Base-by-base conservation (phyloP, 2,329 filamentous ascomycete genomes). In the Cladosporium sp. region DNA sequence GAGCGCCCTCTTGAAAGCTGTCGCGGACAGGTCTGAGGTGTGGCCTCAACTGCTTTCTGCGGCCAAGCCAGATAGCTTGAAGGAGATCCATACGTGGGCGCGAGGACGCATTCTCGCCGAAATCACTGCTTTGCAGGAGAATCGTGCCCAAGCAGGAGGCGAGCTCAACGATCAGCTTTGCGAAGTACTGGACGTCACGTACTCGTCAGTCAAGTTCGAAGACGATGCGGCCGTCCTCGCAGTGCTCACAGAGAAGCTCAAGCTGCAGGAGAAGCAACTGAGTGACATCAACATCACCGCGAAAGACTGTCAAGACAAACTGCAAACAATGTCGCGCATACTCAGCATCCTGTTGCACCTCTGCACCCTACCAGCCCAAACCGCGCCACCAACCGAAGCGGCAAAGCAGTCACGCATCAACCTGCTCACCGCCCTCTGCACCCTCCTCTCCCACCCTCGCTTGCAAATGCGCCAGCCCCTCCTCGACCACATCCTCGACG, bases 401-500 rank as follows among this genome's bases (percentile, higher is more conserved):
- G 60, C 49, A 56, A 65, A 54, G 22, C 58, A 62, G 22, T 53
- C 56, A 32, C 59, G 59, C 13, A 53, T 49, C 31, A 54, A 55
- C 16, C 53, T 69, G 2, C 56, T 69, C 14, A 46, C 52, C n/a
- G 59, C 66, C 4, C 63, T 77, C 10, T 69, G 67, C 48, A 55
- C 63, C 3, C 58, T 77, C 7, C 61, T 75, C 19, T 60, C 63
- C 11, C 66, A 73, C 43, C 65, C 71, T 0, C 59, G 58, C 9
- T 60, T 76, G n/a, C 67, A 68, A 46, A 34, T 55, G 7, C 66
- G 66, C 33, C 67, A 66, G 10, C 54, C 57, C 2, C 67, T 68
- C 4, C 60, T 67, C 1, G 71, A 75, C 53, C 68, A 71, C 54
- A 58, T 75, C 16, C 71, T 73, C 57, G 74, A 77, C 54, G 66